Evolutionary conservation across 1,284 basidiomycete species (phyloP).

Genomic region (Pholiota adiposa): DNA sequence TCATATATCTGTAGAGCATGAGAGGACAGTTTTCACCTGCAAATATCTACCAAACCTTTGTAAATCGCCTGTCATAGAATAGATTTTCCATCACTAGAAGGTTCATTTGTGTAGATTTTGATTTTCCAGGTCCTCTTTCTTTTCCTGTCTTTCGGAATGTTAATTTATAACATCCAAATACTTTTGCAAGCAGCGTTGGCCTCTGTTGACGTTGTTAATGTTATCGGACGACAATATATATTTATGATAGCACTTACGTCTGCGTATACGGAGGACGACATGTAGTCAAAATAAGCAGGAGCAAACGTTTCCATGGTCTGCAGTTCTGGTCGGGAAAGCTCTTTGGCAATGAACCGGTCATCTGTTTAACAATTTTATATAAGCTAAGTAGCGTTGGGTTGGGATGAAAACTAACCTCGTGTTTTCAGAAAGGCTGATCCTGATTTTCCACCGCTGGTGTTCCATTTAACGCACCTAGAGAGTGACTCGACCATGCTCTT

Average conservation of each 20-base stretch:
- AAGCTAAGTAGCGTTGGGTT: background rate
- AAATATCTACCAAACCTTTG: conserved; percentile 57
- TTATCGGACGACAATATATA: background rate
- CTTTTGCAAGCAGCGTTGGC: conserved; percentile 94
- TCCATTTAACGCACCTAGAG: conserved; percentile 95
- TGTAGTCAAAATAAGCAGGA: conserved; percentile 97
- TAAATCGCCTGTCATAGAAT: conserved; percentile 90
- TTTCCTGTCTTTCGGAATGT: conserved; percentile 87
- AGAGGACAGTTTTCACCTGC: background rate
- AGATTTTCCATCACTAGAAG: conserved; percentile 98
- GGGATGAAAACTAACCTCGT: conserved; percentile 56
- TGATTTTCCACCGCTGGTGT: conserved; percentile 94
- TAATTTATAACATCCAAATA: conserved; percentile 97
- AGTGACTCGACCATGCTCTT: conserved; percentile 93
- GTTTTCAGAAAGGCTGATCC: conserved; percentile 98
- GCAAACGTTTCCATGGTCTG: conserved; percentile 98
- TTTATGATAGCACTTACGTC: conserved; percentile 54
- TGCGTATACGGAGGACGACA: conserved; percentile 83
- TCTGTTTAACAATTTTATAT: conserved; percentile 52
- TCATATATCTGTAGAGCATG: conserved; percentile 78
- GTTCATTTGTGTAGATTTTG: conserved; percentile 91
- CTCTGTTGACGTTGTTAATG: conserved; percentile 53
- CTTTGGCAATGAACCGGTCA: conserved; percentile 98
- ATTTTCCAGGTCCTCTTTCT: conserved; percentile 62
- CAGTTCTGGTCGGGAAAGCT: conserved; percentile 90